Evolutionary conservation across 352 stramenopile genomes (phyloP).

Genomic region (Phytophthora niederhauseri): DNA sequence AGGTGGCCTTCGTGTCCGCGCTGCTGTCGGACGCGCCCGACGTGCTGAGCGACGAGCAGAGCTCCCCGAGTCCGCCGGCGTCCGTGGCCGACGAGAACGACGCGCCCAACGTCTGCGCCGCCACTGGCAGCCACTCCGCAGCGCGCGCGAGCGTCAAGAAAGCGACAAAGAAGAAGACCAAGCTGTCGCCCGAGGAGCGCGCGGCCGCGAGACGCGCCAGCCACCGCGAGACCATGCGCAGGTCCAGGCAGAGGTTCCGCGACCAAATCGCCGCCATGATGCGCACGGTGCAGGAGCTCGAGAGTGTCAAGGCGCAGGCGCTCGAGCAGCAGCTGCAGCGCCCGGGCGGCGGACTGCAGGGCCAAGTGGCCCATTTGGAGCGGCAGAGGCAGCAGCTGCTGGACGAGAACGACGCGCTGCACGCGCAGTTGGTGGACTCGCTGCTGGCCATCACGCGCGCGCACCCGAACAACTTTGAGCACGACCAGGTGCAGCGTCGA

Average conservation of each 20-base stretch:
- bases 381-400: conserved; percentile 32
- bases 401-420: conserved; percentile 33
- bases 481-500: conserved; percentile 18
- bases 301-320: conserved; percentile 23
- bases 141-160: conserved; percentile 12
- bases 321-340: conserved; percentile 10
- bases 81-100: neutral
- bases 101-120: neutral
- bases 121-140: neutral
- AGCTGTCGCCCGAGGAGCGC: conserved; percentile 26
- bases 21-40: conserved; percentile 32
- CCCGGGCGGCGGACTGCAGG: conserved; percentile 13
- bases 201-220: conserved; percentile 28
- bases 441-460: conserved; percentile 34
- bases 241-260: conserved; percentile 40
- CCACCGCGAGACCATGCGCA: conserved; percentile 44
- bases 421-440: conserved; percentile 40
- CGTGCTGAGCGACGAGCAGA: conserved; percentile 24
- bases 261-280: conserved; percentile 41
- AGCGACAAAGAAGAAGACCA: conserved; percentile 3
- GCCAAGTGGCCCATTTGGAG: conserved; percentile 34
- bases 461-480: conserved; percentile 35
- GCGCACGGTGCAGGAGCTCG: conserved; percentile 34
- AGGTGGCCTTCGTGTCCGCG: conserved; percentile 31
- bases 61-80: neutral